phyloP scores from a whole-genome alignment of 768 basidiomycete species.

The Suillus placidus region DNA sequence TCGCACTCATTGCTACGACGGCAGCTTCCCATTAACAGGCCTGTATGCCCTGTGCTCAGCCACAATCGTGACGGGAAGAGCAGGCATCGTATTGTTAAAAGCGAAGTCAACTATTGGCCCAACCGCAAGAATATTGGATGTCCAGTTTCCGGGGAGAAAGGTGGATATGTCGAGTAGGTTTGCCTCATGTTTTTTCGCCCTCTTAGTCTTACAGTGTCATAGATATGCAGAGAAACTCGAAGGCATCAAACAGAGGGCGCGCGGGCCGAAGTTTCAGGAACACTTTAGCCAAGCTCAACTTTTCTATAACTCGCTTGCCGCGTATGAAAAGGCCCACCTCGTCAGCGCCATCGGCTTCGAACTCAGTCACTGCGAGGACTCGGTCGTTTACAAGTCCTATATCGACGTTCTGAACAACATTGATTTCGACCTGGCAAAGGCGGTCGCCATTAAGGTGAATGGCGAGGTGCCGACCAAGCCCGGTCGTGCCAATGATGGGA shows the following conservation, averaged over 20 bases:
- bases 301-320: slow-evolving; percentile 80
- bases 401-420: slow-evolving; percentile 71
- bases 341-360: slow-evolving; percentile 77
- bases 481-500: slow-evolving; percentile 57
- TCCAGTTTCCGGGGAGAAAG: slow-evolving; percentile 51
- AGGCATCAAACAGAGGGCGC: slow-evolving; percentile 61
- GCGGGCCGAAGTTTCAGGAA: slow-evolving; percentile 77
- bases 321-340: slow-evolving; percentile 73
- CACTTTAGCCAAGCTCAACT: slow-evolving; percentile 73
- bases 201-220: slow-evolving; percentile 21
- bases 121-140: slow-evolving; percentile 60
- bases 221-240: slow-evolving; percentile 53
- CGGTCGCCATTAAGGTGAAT: slow-evolving; percentile 68
- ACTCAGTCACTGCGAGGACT: slow-evolving; percentile 81
- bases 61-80: slow-evolving; percentile 64
- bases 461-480: slow-evolving; percentile 57
- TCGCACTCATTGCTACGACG: slow-evolving; percentile 2
- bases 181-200: neutral
- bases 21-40: slow-evolving; percentile 81
- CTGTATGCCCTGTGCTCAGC: slow-evolving; percentile 75
- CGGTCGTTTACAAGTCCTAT: slow-evolving; percentile 67
- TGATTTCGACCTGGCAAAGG: slow-evolving; percentile 70
- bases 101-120: slow-evolving; percentile 78
- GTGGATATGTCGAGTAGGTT: slow-evolving; percentile 61
- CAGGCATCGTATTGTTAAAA: slow-evolving; percentile 60